Evolutionary conservation across 108 stramenopile genomes (phyloP), one percentile per base, ranked within the genome.

Genomic region (Cyclostephanos tholiformis): DNA sequence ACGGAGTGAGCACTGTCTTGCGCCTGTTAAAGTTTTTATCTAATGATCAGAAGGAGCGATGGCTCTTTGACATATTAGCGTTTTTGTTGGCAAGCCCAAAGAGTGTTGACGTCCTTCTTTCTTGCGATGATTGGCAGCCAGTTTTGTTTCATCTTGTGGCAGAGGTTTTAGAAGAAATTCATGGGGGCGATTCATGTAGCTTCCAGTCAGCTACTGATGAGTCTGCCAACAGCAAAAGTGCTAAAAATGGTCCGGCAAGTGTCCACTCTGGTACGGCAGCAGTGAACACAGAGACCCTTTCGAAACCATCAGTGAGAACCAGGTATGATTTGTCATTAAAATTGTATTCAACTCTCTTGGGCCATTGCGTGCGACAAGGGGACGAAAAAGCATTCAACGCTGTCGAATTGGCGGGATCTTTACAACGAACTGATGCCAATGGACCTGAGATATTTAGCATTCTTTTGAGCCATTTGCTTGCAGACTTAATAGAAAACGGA

Each of bases 1-100:
- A 84, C 19, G 88, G 83, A 17, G 76, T 87, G 12, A 86, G 74
- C 39, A 82, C 83, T 0, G 67, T 92, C 30, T 41, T 95, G 35
- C 86, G 91, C 8, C 85, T 92, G 11, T 74, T 95, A 43, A 82
- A 90, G n/a, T 92, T 88, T 69, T 63, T 95, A 26, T 77, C 86
- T 5, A 76, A 71, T 55, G 66, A 82, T 16, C 71, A 71, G 67
- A 84, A 82, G 49, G 88, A 89, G 67, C 74, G 77, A 29, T 92
- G 90, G 91, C 76, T 95, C 2, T 75, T 76, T 16, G 82, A 89
- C 61, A 53, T 95, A 19, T 44, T 89, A 36, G 56, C 76, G 10
- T 66, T 92, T 49, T 59, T 71, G 16, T 48, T 76, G 6, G 77
- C 76, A n/a, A 79, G 79, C 52, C 56, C 71, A 13, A 39, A 44